Conservation (phyloP, 495 filamentous ascomycete species). For the Corynascus novoguineensis region DNA sequence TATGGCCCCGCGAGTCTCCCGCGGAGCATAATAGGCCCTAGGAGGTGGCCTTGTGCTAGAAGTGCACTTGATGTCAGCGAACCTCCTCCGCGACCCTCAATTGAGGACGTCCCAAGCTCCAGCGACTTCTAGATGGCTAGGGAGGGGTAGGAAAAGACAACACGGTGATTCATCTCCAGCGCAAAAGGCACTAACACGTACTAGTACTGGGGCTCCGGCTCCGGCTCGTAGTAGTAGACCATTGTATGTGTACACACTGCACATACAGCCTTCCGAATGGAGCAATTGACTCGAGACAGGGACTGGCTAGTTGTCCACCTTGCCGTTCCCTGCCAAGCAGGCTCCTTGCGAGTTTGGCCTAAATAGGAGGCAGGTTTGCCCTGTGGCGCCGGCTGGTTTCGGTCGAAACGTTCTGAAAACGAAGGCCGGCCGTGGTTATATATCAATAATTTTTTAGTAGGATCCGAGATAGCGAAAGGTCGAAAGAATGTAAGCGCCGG, state of each 20-base stretch:
- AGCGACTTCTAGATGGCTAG: not conserved
- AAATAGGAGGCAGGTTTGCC: not conserved
- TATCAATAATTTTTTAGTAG: not conserved
- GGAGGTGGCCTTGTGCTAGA: constrained; percentile 14
- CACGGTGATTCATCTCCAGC: not conserved
- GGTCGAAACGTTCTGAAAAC: not conserved
- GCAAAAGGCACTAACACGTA: not conserved
- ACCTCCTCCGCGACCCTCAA: not conserved
- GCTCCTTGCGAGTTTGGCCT: no score
- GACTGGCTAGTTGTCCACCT: not conserved
- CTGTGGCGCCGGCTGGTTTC: not conserved
- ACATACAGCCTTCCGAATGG: no score
- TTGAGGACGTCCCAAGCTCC: not conserved
- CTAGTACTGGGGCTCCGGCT: constrained; percentile 8
- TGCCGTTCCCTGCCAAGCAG: no score
- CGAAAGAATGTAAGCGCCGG: not conserved
- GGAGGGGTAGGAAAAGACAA: not conserved
- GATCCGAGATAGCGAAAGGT: not conserved
- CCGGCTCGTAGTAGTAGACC: constrained; percentile 6
- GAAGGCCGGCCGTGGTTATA: not conserved
- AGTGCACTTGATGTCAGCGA: not conserved
- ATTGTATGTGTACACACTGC: not conserved
- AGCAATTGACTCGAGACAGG: not conserved
- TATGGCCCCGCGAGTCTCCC: not conserved
- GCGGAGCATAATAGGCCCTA: not conserved